Base-by-base conservation (phyloP, 2,329 filamentous ascomycete genomes). In the Magnaporthiopsis incrustans region DNA sequence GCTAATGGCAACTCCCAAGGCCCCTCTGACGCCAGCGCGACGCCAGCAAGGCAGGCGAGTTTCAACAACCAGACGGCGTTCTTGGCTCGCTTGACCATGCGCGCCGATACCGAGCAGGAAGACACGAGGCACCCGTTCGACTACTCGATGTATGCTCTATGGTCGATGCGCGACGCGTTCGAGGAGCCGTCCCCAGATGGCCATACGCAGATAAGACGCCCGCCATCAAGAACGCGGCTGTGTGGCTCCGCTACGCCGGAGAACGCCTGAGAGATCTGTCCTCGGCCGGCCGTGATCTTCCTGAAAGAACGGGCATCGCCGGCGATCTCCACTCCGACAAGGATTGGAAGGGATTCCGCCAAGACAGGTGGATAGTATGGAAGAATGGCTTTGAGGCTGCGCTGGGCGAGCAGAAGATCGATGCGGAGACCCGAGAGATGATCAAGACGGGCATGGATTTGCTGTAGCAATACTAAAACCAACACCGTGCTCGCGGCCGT, bases 121-220 rank as follows among this genome's bases (percentile, higher is more conserved):
- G 26, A 62, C 59, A 59, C 30, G 25, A 56, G 62, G 11, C 63
- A 65, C 57, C 66, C 68, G 3, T 66, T 71, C 25, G 69, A 74
- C 62, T 72, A 69, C 65, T 70, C 72, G 11, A 57, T 71, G 27
- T 73, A 67, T 35, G 71, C 66, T 10, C 66, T 74, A 14, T 74
- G 73, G 73, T 64, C 66, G 3, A 57, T 74, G 61, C 67, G 73
- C n/a, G 63, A 63, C 1, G 71, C 71, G 3, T 70, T 73, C 25
- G 73, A 74, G 61, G 67, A 67, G 53, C 11, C 35, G 35, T 18
- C 35, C 4, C 35, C 35, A 38, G 15, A 18, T 14, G 3, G 15
- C 4, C 35, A 38, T 15, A 58, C 63, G 7, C 62, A 65, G 4
- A 67, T 22, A 53, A 57, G 6, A 62, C 30, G 22, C 30, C 60